A percentile compares a stretch with the other conserved stretches of the same genome.
phyloP scores from a whole-genome alignment of 208 protist species.

The Herpetomonas tarakana region DNA sequence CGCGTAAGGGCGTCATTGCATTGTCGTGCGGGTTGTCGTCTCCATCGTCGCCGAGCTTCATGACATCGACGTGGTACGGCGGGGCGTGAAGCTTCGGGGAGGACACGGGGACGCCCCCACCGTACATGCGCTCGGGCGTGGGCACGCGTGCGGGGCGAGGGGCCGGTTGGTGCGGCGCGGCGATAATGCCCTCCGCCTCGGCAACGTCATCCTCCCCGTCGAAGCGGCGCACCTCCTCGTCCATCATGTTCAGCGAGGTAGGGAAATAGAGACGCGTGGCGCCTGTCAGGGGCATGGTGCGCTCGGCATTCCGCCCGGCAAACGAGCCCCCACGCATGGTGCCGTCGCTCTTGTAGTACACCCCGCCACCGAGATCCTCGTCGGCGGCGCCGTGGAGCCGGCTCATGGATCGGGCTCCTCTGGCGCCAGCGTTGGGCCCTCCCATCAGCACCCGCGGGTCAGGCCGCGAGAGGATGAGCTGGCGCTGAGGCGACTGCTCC shows the following conservation, averaged over 20 bases:
- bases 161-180: slow-evolving; percentile 13
- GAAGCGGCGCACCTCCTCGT: slow-evolving; percentile 53
- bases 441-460: slow-evolving; percentile 25
- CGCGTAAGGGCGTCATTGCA: too few species aligned
- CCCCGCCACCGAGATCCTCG: slow-evolving; percentile 23
- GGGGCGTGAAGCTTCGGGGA: slow-evolving; percentile 22
- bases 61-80: slow-evolving; percentile 5
- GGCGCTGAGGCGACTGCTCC: slow-evolving; percentile 63
- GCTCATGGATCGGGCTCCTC: slow-evolving; percentile 10
- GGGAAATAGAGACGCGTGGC: slow-evolving; percentile 39
- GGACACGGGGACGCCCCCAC: slow-evolving; percentile 25
- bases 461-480: slow-evolving; percentile 36
- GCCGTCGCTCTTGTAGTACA: slow-evolving; percentile 64
- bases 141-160: slow-evolving; percentile 4
- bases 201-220: slow-evolving; percentile 55
- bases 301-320: slow-evolving; percentile 15
- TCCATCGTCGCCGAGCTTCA: background rate
- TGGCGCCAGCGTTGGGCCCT: background rate
- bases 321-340: slow-evolving; percentile 19
- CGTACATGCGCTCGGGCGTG: slow-evolving; percentile 36
- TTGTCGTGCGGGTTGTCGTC: slow-evolving; percentile 2
- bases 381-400: slow-evolving; percentile 15
- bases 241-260: slow-evolving; percentile 30
- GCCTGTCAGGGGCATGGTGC: slow-evolving; percentile 22
- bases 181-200: slow-evolving; percentile 28